Base-by-base conservation (phyloP, 2,329 filamentous ascomycete species). In the Raffaelea albimanens region DNA sequence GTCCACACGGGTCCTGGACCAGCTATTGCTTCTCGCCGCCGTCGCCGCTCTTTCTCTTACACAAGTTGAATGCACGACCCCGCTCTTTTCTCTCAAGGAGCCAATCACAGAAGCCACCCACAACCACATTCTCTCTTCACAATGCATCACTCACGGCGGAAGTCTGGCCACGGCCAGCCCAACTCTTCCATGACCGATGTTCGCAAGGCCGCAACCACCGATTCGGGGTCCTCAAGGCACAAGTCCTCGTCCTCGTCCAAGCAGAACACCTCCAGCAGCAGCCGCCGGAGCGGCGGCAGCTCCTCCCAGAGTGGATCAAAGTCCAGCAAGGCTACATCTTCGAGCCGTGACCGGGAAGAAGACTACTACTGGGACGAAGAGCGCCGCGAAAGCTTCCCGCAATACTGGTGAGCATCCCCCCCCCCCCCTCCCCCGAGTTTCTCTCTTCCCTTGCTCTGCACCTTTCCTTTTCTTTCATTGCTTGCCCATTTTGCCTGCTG, bases 391-490 rank as follows among this genome's bases (percentile, higher is more conserved):
- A 79, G 73, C 61, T 82, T 83, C 53, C 78, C 78, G 20, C 78
- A 82, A 59, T 82, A 71, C 58, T 83, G 79, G 79, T 83, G 71
- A n/a, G n/a, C n/a, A n/a, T n/a, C n/a, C n/a, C n/a, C n/a, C n/a
- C n/a, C n/a, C n/a, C n/a, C n/a, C n/a, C n/a, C n/a, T n/a, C n/a
- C n/a, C n/a, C n/a, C n/a, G n/a, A 49, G 76, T 73, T 49, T 43
- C 40, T 16, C 3, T 25, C 16, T 41, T 19, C 9, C 39, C 20
- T 7, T 47, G 48, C 52, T n/a, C n/a, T n/a, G n/a, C n/a, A n/a
- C n/a, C n/a, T 51, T 50, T 52, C 45, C 48, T 52, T 36, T 44
- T 53, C 45, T 52, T 56, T 59, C 51, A 61, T 52, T 42, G 50
- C 23, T 11, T 46, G 48, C 19, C 20, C 39, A 33, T 39, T 42